These are phyloP conservation scores for Penicillium cataractarum DNA, from an alignment of 495 filamentous ascomycete genomes.

Conservation along the genomic window DNA sequence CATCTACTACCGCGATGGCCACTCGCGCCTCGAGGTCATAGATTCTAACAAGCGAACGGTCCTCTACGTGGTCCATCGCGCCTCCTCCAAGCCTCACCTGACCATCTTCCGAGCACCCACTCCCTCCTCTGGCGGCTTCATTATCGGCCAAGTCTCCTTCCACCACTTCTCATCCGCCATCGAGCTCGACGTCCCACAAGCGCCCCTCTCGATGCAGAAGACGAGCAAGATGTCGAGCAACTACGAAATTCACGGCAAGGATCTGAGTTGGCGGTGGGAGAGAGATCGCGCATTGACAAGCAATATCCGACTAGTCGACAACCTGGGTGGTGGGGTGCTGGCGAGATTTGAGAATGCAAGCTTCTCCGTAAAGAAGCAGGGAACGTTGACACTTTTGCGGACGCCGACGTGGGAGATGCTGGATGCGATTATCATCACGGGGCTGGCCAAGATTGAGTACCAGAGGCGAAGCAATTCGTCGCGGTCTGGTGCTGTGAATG, in stretches of 20 bases:
- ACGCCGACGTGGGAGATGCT: background rate
- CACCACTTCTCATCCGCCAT: background rate
- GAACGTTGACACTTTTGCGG: background rate
- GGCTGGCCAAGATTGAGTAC: background rate
- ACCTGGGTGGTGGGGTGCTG: background rate
- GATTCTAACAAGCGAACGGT: background rate
- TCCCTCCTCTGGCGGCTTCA: background rate
- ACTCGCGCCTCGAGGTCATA: background rate
- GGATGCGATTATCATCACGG: background rate
- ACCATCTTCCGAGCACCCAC: background rate
- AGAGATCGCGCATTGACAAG: background rate
- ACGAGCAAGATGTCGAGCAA: background rate
- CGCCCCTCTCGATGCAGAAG: background rate
- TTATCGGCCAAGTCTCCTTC: background rate
- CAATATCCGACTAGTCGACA: background rate
- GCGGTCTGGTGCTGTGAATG: background rate
- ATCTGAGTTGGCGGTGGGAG: background rate
- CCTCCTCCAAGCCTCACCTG: background rate
- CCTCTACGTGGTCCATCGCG: background rate
- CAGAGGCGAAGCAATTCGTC: background rate
- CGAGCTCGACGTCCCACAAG: background rate
- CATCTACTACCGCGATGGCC: background rate
- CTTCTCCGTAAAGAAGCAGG: background rate
- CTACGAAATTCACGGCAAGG: background rate
- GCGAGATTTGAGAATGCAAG: background rate